These are phyloP conservation scores for Auricularia auricula-judae DNA, from an alignment of 768 basidiomycete species.

Conservation along the genomic window DNA sequence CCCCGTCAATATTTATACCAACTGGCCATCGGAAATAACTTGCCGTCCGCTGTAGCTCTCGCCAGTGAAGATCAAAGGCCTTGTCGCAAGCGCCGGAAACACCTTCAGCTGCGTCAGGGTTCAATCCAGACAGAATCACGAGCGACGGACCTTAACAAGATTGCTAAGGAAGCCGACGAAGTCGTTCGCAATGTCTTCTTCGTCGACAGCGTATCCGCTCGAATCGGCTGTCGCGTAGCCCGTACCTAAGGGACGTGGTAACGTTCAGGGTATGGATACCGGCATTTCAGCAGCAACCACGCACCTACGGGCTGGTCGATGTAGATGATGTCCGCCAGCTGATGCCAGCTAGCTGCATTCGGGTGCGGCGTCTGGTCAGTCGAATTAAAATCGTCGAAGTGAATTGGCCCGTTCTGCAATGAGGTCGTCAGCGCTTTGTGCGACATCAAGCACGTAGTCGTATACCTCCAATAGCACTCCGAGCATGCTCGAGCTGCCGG, in stretches of 20 bases:
- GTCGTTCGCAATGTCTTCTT: slow-evolving; percentile 52
- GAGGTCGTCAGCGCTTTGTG: not conserved
- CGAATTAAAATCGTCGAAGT: not conserved
- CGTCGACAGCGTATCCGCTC: slow-evolving; percentile 21
- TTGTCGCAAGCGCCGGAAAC: slow-evolving; percentile 54
- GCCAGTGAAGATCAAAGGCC: slow-evolving; percentile 58
- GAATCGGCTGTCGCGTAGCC: not conserved
- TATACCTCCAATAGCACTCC: not conserved
- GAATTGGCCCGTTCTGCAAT: not conserved
- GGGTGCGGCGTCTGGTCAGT: not conserved
- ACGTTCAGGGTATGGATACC: not conserved
- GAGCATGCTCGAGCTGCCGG: not conserved
- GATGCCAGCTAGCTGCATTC: not conserved
- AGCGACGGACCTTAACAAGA: slow-evolving; percentile 42
- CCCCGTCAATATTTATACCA: slow-evolving; percentile 33
- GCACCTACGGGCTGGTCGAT: slow-evolving; percentile 1
- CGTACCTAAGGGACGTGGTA: not conserved
- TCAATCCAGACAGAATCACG: not conserved
- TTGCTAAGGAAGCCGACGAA: slow-evolving; percentile 60
- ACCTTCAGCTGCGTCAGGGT: not conserved
- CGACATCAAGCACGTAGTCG: not conserved
- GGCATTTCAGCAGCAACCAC: not conserved
- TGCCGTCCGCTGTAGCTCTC: slow-evolving; percentile 60
- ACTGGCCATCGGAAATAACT: slow-evolving; percentile 6
- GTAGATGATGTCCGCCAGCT: slow-evolving; percentile 1